Base-by-base conservation (phyloP, 2,329 filamentous ascomycete genomes). In the Pyrenochaeta sp. region DNA sequence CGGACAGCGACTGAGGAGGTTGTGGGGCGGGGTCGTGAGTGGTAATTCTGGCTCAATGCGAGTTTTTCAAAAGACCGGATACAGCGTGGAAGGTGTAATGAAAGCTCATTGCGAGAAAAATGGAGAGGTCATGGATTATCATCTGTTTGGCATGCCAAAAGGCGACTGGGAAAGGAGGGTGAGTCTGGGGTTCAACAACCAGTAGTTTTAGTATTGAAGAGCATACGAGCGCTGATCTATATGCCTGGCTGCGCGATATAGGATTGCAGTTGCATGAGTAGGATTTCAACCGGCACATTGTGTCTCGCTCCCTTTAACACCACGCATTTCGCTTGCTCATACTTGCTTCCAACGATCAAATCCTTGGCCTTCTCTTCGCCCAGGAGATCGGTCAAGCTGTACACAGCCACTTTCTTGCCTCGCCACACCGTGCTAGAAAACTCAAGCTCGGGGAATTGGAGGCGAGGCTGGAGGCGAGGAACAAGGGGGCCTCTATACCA, bases 31-130 rank as follows among this genome's bases (percentile, higher is more conserved):
- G 5, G 62, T 68, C 2, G 61, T 56, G 23, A 50, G 48, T n/a
- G 56, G 44, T 7, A 76, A 76, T 50, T 14, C 31, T 13, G 70
- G 44, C 6, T 74, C 72, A 46, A 63, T 60, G 51, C 60, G 59
- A 29, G 53, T 65, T 26, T 60, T 77, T 45, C 50, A 68, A 43
- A 72, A 69, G 58, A 65, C 62, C 43, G 73, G 73, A 7, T 76
- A 70, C 53, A 38, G 30, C 20, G 34, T 41, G 14, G 74, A 76
- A 50, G 73, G 72, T 1, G 54, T 65, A 18, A 41, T 68, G 51
- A 69, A 59, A 57, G 63, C 57, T 6, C 57, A 65, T 41, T 50
- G 62, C 10, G 61, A 58, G 44, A 76, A 73, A 62, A 37, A 64
- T 40, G 73, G 71, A 1, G 47, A 58, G 34, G 47, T 67, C 3